Evolutionary conservation across 371 early-diverging fungal genomes (phyloP).

Genomic region (Mortierella sp.): DNA sequence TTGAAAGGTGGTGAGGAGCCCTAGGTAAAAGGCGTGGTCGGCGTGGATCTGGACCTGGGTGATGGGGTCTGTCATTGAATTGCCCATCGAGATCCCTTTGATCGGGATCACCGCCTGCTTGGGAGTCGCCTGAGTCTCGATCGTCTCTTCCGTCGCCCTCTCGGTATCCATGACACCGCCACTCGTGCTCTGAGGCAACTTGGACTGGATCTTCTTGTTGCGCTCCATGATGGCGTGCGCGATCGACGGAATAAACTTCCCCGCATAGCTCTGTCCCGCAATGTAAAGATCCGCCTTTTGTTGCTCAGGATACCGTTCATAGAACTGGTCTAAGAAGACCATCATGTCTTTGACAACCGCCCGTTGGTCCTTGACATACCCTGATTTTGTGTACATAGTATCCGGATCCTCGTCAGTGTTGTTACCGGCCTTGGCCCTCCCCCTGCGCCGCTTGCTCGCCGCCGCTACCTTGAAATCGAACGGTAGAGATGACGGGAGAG

Average conservation of each 20-base stretch:
- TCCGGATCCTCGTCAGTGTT: not conserved
- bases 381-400: conserved; percentile 40
- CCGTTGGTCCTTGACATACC: conserved; percentile 63
- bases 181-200: not conserved
- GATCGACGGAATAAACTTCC: conserved; percentile 69
- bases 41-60: conserved; percentile 70
- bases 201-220: conserved; percentile 44
- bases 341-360: conserved; percentile 64
- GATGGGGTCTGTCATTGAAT: conserved; percentile 71
- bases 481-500: not conserved
- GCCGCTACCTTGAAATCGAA: conserved; percentile 7
- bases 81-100: conserved; percentile 65
- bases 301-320: conserved; percentile 63
- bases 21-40: conserved; percentile 65
- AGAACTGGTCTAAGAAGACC: conserved; percentile 64
- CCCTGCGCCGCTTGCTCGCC: conserved; percentile 5
- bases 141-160: no score
- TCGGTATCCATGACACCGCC: no score
- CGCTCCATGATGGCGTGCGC: conserved; percentile 60
- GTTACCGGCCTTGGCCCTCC: not conserved
- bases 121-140: not conserved
- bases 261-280: conserved; percentile 69
- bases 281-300: conserved; percentile 59
- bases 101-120: conserved; percentile 52
- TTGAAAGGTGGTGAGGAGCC: conserved; percentile 61